phyloP scores from a whole-genome alignment of 1,284 basidiomycete species.

The Puccinia triticina region DNA sequence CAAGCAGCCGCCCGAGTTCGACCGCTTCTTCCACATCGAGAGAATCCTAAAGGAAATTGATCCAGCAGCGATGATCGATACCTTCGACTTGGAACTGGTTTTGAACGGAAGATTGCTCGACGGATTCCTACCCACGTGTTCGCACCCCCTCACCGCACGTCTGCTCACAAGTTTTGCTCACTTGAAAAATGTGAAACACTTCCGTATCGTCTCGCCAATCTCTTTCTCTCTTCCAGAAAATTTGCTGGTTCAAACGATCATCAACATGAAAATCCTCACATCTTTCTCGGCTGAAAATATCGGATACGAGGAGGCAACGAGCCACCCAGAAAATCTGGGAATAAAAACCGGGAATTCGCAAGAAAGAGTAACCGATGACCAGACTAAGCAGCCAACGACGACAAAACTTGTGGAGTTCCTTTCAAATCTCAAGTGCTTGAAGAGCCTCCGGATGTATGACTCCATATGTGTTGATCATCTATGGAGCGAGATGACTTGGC shows the following conservation, averaged over 20 bases:
- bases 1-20: background rate
- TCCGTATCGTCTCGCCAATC: background rate
- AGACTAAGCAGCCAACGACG: background rate
- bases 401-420: background rate
- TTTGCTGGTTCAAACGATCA: background rate
- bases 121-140: background rate
- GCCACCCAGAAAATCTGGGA: background rate
- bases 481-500: background rate
- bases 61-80: background rate
- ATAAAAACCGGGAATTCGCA: too few relatives aligned
- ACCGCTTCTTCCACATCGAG: background rate
- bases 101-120: constrained; percentile 2
- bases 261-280: background rate
- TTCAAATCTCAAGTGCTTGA: constrained; percentile 2
- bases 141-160: background rate
- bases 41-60: background rate
- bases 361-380: background rate
- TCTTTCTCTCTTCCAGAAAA: background rate
- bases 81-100: constrained; percentile 6
- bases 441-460: constrained; percentile 12
- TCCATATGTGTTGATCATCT: background rate
- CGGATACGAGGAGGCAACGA: background rate
- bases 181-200: background rate
- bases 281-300: constrained; percentile 10
- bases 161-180: background rate